Conservation (phyloP, 495 filamentous ascomycete genomes). For the Aspergillus campestris region DNA sequence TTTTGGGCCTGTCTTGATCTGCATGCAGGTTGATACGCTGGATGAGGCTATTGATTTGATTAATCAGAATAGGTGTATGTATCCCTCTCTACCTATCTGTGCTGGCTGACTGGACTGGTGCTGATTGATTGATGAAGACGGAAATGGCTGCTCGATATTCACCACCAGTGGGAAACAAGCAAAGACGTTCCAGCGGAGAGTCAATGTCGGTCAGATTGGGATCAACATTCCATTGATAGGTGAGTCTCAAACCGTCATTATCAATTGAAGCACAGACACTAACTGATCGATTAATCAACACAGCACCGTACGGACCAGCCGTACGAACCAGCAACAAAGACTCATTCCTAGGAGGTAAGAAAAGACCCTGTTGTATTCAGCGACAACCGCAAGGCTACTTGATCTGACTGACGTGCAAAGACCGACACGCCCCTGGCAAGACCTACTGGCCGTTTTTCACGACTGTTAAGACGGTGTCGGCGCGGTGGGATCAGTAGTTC, state of each 20-base stretch:
- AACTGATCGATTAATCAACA: not conserved
- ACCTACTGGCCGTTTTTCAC: slow-evolving; percentile 25
- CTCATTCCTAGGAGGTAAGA: slow-evolving; percentile 22
- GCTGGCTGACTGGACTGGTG: too few relatives aligned
- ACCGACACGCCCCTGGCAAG: slow-evolving; percentile 21
- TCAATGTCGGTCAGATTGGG: slow-evolving; percentile 23
- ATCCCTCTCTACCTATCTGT: too few relatives aligned
- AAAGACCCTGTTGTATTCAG: too few relatives aligned
- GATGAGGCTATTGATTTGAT: slow-evolving; percentile 21
- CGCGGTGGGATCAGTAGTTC: slow-evolving; percentile 15
- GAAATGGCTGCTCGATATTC: slow-evolving; percentile 21
- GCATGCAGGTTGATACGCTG: slow-evolving; percentile 19
- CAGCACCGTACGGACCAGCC: slow-evolving; percentile 18
- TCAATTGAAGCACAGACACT: not conserved
- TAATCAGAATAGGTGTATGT: slow-evolving; percentile 18
- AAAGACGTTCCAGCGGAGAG: slow-evolving; percentile 15
- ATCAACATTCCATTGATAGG: slow-evolving; percentile 25
- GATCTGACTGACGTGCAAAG: not conserved
- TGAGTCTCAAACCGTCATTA: not conserved
- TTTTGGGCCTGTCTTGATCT: slow-evolving; percentile 24
- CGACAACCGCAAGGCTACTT: not conserved
- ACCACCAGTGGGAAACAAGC: slow-evolving; percentile 21
- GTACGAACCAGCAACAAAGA: slow-evolving; percentile 23
- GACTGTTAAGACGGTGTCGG: slow-evolving; percentile 17
- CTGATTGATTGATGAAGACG: slow-evolving; percentile 1